phyloP scores from a whole-genome alignment of 1,139 yeast species.

The Debaryomyces singareniensis region DNA sequence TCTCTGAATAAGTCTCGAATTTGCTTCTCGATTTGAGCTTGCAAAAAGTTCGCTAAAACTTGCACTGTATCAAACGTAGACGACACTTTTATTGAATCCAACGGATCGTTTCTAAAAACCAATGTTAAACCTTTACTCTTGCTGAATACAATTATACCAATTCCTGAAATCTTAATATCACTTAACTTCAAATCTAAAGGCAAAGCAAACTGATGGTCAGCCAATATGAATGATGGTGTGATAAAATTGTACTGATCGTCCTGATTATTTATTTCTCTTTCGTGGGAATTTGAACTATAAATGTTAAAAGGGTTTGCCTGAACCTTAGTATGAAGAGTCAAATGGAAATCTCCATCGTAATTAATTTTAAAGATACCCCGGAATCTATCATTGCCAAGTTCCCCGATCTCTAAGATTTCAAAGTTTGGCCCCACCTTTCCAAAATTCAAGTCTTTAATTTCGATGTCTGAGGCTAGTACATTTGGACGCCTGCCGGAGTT shows the following conservation, averaged over 20 bases:
- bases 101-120: conserved; percentile 84
- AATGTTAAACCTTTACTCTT: conserved; percentile 78
- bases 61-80: conserved; percentile 84
- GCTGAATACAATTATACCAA: conserved; percentile 77
- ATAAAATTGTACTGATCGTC: conserved; percentile 36
- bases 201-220: conserved; percentile 65
- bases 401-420: conserved; percentile 83
- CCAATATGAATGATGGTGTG: conserved; percentile 60
- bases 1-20: conserved; percentile 77
- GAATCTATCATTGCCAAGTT: conserved; percentile 70
- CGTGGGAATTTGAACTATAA: conserved; percentile 46
- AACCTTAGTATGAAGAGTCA: conserved; percentile 74
- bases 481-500: conserved; percentile 73
- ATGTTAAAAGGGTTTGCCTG: conserved; percentile 81
- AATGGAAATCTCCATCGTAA: conserved; percentile 74
- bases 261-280: conserved; percentile 21
- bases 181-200: conserved; percentile 74
- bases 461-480: conserved; percentile 67
- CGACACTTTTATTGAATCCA: conserved; percentile 73
- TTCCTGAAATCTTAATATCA: conserved; percentile 69
- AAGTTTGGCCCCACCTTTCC: conserved; percentile 75
- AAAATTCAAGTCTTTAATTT: conserved; percentile 67
- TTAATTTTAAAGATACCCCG: conserved; percentile 81
- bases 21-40: conserved; percentile 75
- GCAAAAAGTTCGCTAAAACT: conserved; percentile 74